These are phyloP conservation scores for Coemansia sp. DNA, from an alignment of 192 early-diverging fungal genomes.

Conservation along the genomic window DNA sequence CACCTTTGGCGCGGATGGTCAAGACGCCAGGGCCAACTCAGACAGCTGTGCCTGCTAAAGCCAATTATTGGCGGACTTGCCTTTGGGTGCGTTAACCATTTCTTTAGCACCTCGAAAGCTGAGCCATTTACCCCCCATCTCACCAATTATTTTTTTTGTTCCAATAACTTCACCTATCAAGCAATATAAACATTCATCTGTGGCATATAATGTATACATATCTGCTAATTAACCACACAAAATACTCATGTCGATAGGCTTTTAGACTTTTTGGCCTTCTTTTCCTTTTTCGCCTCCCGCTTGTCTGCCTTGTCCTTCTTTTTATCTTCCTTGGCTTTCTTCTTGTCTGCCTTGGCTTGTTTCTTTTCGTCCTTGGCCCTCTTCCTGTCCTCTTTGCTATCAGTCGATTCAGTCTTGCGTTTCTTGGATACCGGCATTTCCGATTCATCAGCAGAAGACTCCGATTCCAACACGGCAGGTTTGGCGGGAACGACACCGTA, in stretches of 20 bases:
- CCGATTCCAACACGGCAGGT: background rate
- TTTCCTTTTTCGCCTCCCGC: conserved; percentile 35
- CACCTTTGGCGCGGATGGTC: conserved; percentile 23
- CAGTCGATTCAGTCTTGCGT: conserved; percentile 35
- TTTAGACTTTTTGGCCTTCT: conserved; percentile 55
- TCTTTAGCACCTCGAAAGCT: conserved; percentile 25
- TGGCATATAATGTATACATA: background rate
- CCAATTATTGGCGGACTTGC: conserved; percentile 23
- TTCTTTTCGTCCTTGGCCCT: conserved; percentile 29
- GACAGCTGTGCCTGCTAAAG: conserved; percentile 52
- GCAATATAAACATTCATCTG: conserved; percentile 5
- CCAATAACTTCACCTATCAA: background rate
- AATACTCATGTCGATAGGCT: background rate
- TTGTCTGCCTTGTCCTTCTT: conserved; percentile 37
- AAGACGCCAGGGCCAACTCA: conserved; percentile 15
- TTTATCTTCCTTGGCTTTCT: conserved; percentile 19
- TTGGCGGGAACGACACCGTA: conserved; percentile 18
- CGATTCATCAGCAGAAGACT: conserved; percentile 20
- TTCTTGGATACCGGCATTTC: conserved; percentile 25
- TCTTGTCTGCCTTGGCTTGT: conserved; percentile 28
- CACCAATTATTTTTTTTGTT: conserved; percentile 17
- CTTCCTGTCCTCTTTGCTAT: conserved; percentile 49
- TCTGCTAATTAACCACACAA: background rate
- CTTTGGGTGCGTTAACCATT: conserved; percentile 9
- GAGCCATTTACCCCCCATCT: conserved; percentile 18